phyloP scores from a whole-genome alignment of 2,329 filamentous ascomycete genomes.

The Colletotrichum camelliae region DNA sequence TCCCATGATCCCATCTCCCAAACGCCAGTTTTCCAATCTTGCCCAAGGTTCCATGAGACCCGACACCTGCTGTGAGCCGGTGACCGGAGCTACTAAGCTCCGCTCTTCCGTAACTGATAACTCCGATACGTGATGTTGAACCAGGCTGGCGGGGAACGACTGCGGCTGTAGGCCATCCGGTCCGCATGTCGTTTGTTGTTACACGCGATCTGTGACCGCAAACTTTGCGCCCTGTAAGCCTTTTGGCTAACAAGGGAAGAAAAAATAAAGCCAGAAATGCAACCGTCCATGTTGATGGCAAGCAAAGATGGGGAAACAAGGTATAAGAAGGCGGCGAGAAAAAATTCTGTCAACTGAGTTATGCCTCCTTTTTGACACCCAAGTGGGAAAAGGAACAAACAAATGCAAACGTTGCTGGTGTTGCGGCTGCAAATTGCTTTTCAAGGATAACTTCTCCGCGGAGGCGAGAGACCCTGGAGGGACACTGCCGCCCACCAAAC shows the following conservation, averaged over 20 bases:
- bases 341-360: neutral
- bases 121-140: neutral
- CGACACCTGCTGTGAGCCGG: neutral
- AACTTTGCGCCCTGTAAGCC: conserved; percentile 2
- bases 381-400: neutral
- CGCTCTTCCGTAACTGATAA: neutral
- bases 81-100: conserved; percentile 12
- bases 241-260: neutral
- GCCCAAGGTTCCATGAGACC: neutral
- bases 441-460: conserved; percentile 19
- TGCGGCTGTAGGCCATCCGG: neutral
- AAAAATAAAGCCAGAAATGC: neutral
- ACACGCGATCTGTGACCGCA: conserved; percentile 16
- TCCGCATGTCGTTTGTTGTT: neutral
- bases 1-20: neutral
- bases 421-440: neutral
- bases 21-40: neutral
- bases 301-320: neutral
- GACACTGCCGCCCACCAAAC: conserved; percentile 4
- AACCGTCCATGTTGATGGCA: neutral
- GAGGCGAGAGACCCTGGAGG: conserved; percentile 8
- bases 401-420: neutral
- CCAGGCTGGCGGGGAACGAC: neutral
- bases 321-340: neutral
- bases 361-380: neutral